phyloP scores from a whole-genome alignment of 805 yeast species.

The Pichia deserticola region DNA sequence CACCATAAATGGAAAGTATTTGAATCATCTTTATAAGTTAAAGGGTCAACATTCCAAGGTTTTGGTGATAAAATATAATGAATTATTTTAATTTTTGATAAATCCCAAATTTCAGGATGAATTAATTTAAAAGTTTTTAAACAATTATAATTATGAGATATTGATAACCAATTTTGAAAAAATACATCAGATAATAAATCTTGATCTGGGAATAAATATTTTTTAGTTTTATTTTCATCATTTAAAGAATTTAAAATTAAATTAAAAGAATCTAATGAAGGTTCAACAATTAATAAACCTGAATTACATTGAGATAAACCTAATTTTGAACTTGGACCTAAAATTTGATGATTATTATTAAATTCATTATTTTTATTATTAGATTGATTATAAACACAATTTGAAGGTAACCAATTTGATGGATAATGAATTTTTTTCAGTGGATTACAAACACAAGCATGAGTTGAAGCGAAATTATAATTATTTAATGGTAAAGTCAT shows the following conservation, averaged over 20 bases:
- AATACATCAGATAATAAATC: conserved; percentile 49
- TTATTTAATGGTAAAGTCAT: conserved; percentile 37
- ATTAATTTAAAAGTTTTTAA: conserved; percentile 42
- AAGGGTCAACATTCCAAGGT: conserved; percentile 45
- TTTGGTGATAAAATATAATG: conserved; percentile 54
- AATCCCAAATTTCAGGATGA: conserved; percentile 43
- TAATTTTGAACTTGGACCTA: conserved; percentile 35
- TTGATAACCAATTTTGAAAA: conserved; percentile 40
- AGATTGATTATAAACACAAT: conserved; percentile 40
- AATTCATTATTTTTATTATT: too few relatives aligned
- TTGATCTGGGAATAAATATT: conserved; percentile 54
- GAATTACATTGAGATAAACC: conserved; percentile 51
- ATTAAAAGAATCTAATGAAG: conserved; percentile 31
- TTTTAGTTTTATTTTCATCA: conserved; percentile 30
- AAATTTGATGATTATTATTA: conserved; percentile 3
- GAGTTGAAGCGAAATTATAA: conserved; percentile 46
- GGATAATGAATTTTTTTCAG: conserved; percentile 46
- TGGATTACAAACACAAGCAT: conserved; percentile 61
- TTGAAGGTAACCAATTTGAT: conserved; percentile 40
- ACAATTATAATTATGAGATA: conserved; percentile 48
- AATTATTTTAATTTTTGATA: conserved; percentile 43
- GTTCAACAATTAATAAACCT: conserved; percentile 48
- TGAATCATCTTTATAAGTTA: conserved; percentile 31
- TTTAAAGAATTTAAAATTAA: conserved; percentile 34
- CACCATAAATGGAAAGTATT: conserved; percentile 47